phyloP scores from a whole-genome alignment of 208 protist genomes.

The Leishmania gerbilli region DNA sequence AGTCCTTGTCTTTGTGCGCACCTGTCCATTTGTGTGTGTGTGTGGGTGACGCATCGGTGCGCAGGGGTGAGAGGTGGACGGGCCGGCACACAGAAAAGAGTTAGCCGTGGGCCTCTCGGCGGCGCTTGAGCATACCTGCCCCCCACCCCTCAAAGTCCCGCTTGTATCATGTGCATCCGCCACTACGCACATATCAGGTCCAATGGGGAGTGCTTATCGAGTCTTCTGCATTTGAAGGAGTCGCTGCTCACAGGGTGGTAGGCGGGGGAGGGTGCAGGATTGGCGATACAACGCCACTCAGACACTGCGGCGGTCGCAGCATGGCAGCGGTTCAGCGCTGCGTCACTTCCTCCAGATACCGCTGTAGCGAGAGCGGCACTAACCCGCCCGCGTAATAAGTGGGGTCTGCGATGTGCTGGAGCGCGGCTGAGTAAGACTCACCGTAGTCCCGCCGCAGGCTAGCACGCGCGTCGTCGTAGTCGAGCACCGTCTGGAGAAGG shows the following conservation, averaged over 20 bases:
- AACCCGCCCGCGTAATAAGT: slow-evolving; percentile 11
- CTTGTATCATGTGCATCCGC: not conserved
- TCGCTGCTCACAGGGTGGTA: not conserved
- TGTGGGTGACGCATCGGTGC: not conserved
- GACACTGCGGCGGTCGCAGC: not conserved
- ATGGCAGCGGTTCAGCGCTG: not conserved
- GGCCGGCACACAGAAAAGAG: not conserved
- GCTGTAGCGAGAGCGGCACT: slow-evolving; percentile 20
- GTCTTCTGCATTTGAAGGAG: not conserved
- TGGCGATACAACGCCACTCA: not conserved
- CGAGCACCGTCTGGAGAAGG: slow-evolving; percentile 25
- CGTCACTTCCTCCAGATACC: slow-evolving; percentile 15
- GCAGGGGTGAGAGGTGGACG: not conserved
- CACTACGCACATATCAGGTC: not conserved
- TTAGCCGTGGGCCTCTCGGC: not conserved
- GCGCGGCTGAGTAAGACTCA: slow-evolving; percentile 11
- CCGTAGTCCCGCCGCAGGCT: slow-evolving; percentile 24
- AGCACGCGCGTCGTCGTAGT: slow-evolving; percentile 22
- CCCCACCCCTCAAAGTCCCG: not conserved
- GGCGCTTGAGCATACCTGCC: not conserved
- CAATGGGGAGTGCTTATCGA: not conserved
- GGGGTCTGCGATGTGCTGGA: slow-evolving; percentile 20
- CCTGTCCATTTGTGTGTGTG: not conserved
- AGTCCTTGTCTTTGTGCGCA: not conserved
- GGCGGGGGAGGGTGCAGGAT: no score